These are phyloP conservation scores for Leucosporidium yakuticum DNA, from an alignment of 768 basidiomycete genomes.

Conservation along the genomic window DNA sequence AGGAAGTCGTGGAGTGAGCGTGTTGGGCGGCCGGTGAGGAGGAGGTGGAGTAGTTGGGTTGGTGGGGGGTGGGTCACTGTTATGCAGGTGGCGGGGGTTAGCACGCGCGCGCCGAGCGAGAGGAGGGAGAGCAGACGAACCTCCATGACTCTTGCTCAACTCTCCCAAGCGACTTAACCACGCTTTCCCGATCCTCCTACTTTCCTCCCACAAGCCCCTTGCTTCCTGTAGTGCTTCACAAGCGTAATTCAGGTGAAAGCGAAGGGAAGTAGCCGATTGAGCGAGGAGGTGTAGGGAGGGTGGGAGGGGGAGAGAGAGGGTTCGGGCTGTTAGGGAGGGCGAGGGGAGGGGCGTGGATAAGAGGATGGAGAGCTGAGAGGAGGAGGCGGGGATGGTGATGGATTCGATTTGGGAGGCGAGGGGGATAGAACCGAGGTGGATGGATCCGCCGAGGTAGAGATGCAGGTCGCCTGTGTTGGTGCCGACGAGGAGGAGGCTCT, in stretches of 20 bases:
- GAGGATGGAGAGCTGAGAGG: background rate
- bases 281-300: conserved; percentile 14
- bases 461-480: conserved; percentile 21
- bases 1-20: conserved; percentile 35
- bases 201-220: conserved; percentile 32
- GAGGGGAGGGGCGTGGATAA: background rate
- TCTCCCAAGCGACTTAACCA: conserved; percentile 33
- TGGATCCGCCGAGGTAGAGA: conserved; percentile 30
- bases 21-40: conserved; percentile 33
- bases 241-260: conserved; percentile 13
- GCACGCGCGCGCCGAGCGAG: background rate
- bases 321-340: background rate
- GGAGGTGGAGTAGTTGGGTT: conserved; percentile 28
- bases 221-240: conserved; percentile 33
- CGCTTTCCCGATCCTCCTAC: conserved; percentile 24
- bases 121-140: conserved; percentile 3
- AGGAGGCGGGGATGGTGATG: background rate
- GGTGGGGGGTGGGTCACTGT: conserved; percentile 5
- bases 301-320: conserved; percentile 11
- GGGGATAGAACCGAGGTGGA: conserved; percentile 19
- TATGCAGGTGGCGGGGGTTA: background rate
- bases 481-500: background rate
- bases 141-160: conserved; percentile 18
- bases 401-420: background rate
- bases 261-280: conserved; percentile 11